phyloP scores from a whole-genome alignment of 768 basidiomycete genomes.

The Kwoniella mangroviensis region DNA sequence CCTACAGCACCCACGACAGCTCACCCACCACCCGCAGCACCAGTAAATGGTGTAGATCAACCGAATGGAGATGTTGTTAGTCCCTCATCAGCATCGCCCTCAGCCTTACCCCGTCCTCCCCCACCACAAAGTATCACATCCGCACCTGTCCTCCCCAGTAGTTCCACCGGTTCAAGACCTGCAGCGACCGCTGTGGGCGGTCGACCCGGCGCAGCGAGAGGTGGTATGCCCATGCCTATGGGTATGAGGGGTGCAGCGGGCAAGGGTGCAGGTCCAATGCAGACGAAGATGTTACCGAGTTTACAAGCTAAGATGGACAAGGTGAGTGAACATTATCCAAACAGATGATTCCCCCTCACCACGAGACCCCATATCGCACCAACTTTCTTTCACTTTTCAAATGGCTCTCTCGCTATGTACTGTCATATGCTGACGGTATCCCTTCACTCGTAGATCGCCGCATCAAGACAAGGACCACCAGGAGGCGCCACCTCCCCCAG shows the following conservation, averaged over 20 bases:
- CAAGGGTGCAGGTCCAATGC: slow-evolving; percentile 28
- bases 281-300: slow-evolving; percentile 71
- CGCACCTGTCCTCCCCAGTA: slow-evolving; percentile 22
- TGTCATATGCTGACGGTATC: slow-evolving; percentile 4
- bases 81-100: slow-evolving; percentile 7
- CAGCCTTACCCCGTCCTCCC: slow-evolving; percentile 20
- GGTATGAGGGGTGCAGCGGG: slow-evolving; percentile 46
- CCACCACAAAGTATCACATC: slow-evolving; percentile 23
- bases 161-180: slow-evolving; percentile 3
- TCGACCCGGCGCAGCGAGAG: slow-evolving; percentile 24
- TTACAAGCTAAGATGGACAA: slow-evolving; percentile 94
- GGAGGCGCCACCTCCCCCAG: slow-evolving; percentile 15
- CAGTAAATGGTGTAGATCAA: not conserved
- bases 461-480: slow-evolving; percentile 37
- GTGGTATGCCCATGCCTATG: slow-evolving; percentile 43
- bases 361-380: not conserved
- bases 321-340: slow-evolving; percentile 61
- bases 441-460: slow-evolving; percentile 34
- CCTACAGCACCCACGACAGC: slow-evolving; percentile 23
- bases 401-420: no score
- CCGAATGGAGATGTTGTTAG: slow-evolving; percentile 7
- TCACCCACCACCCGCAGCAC: slow-evolving; percentile 17
- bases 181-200: not conserved
- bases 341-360: not conserved
- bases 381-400: no score